Percentiles rank a stretch among this genome's conserved stretches.
Conservation (phyloP, 2,329 filamentous ascomycete genomes). For the Rhexocercosporidium sp. region DNA sequence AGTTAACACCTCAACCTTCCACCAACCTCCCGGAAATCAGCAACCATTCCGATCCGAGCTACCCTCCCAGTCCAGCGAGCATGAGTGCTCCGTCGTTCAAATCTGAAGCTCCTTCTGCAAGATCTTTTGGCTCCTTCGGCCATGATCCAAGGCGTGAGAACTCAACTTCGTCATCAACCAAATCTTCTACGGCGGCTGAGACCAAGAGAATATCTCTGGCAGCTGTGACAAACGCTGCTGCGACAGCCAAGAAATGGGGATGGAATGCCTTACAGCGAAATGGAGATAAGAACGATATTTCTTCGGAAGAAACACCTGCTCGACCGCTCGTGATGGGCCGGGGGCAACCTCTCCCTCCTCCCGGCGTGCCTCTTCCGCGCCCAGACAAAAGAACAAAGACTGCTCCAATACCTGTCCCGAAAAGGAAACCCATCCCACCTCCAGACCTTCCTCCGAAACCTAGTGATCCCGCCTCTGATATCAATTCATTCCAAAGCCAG, state of each 20-base stretch:
- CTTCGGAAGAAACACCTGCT: conserved; percentile 48
- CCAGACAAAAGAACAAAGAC: conserved; percentile 66
- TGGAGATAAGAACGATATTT: conserved; percentile 41
- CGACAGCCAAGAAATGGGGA: conserved; percentile 63
- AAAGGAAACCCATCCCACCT: conserved; percentile 66
- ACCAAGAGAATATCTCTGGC: conserved; percentile 57
- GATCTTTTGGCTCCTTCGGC: conserved; percentile 46
- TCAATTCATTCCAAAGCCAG: conserved; percentile 24
- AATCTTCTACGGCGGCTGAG: conserved; percentile 35
- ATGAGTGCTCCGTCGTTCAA: conserved; percentile 46
- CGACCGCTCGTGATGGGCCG: conserved; percentile 75
- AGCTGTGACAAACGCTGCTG: conserved; percentile 60
- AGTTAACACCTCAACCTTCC: conserved; percentile 40
- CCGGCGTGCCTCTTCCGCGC: conserved; percentile 76
- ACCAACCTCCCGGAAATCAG: conserved; percentile 22
- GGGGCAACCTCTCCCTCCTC: conserved; percentile 81
- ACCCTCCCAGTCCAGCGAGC: conserved; percentile 43
- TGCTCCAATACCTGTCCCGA: conserved; percentile 61
- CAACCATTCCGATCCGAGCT: conserved; percentile 22
- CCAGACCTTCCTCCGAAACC: conserved; percentile 43
- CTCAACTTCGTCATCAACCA: conserved; percentile 42
- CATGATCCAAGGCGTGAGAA: conserved; percentile 42
- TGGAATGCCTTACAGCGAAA: conserved; percentile 60
- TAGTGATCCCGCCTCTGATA: conserved; percentile 39
- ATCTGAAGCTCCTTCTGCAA: conserved; percentile 49